Evolutionary conservation across 2,329 filamentous ascomycete genomes (phyloP).

Genomic region (Helotiales sp.): DNA sequence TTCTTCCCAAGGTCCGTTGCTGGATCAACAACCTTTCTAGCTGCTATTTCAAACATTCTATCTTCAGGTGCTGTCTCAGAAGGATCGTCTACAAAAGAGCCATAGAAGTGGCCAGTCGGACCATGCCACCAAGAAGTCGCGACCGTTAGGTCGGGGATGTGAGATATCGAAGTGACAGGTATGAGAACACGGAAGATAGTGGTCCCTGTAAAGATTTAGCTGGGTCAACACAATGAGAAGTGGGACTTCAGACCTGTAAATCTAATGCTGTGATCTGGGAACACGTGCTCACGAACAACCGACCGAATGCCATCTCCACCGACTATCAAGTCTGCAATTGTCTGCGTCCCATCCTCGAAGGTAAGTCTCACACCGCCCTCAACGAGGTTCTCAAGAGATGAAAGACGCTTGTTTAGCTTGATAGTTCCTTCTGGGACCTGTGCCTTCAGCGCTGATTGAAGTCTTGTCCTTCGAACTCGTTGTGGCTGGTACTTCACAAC

Average conservation of each 20-base stretch:
- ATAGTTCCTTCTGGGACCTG: conserved; percentile 46
- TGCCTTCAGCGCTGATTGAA: conserved; percentile 50
- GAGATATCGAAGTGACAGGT: conserved; percentile 37
- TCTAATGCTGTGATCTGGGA: conserved; percentile 43
- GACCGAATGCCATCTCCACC: conserved; percentile 55
- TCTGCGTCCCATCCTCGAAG: conserved; percentile 48
- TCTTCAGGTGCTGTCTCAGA: conserved; percentile 25
- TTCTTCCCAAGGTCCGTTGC: conserved; percentile 31
- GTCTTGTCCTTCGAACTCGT: conserved; percentile 32
- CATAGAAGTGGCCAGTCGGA: conserved; percentile 43
- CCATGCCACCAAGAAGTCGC: conserved; percentile 46
- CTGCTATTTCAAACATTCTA: conserved; percentile 41
- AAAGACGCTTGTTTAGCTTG: conserved; percentile 46
- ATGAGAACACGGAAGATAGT: conserved; percentile 49
- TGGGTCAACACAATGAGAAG: background rate
- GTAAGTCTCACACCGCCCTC: conserved; percentile 39
- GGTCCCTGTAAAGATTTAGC: conserved; percentile 36
- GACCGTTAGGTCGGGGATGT: conserved; percentile 32
- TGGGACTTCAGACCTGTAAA: conserved; percentile 40
- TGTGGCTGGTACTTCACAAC: conserved; percentile 23
- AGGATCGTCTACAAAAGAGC: conserved; percentile 40
- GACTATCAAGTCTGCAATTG: conserved; percentile 45
- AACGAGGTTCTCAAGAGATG: conserved; percentile 39
- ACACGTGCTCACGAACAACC: conserved; percentile 43
- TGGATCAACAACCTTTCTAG: conserved; percentile 37